These are phyloP conservation scores for Apiotrichum sp. DNA, from an alignment of 1,284 basidiomycete species.

Conservation along the genomic window DNA sequence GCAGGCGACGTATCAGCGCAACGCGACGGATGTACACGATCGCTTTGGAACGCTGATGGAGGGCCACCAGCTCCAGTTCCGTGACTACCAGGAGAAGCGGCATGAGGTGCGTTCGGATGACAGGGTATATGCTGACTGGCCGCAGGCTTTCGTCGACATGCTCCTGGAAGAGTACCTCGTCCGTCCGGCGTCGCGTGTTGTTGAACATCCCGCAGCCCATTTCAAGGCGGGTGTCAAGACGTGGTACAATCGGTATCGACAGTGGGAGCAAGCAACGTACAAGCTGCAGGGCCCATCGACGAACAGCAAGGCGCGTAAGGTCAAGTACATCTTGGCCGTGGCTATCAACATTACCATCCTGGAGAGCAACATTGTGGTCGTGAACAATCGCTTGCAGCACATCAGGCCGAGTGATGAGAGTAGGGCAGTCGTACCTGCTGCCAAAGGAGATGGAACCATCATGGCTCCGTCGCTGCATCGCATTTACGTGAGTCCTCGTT, in stretches of 20 bases:
- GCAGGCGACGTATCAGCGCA: constrained; percentile 11
- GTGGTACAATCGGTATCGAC: constrained; percentile 15
- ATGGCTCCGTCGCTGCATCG: constrained; percentile 19
- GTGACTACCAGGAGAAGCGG: constrained; percentile 6
- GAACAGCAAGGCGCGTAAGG: constrained; percentile 4
- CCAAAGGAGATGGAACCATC: constrained; percentile 22
- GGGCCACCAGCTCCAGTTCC: constrained; percentile 9
- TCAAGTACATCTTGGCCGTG: constrained; percentile 21
- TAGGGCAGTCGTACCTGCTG: neutral
- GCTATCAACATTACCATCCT: constrained; percentile 27
- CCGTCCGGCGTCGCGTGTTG: constrained; percentile 4
- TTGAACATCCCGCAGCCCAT: constrained; percentile 3
- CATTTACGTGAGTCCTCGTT: constrained; percentile 24
- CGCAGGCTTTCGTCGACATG: constrained; percentile 9
- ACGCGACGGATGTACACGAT: constrained; percentile 12
- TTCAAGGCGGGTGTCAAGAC: constrained; percentile 13
- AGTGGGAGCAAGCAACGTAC: neutral
- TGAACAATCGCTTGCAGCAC: constrained; percentile 19
- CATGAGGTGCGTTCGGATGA: constrained; percentile 10
- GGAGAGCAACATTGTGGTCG: constrained; percentile 24
- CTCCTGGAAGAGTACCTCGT: constrained; percentile 14
- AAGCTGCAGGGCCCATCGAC: constrained; percentile 1
- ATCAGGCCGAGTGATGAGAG: neutral
- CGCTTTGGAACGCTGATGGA: constrained; percentile 17
- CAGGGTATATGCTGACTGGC: neutral